Evolutionary conservation across 768 basidiomycete species (phyloP), one percentile per base, ranked within the genome.

Genomic region (Macrolepiota albuminosa): DNA sequence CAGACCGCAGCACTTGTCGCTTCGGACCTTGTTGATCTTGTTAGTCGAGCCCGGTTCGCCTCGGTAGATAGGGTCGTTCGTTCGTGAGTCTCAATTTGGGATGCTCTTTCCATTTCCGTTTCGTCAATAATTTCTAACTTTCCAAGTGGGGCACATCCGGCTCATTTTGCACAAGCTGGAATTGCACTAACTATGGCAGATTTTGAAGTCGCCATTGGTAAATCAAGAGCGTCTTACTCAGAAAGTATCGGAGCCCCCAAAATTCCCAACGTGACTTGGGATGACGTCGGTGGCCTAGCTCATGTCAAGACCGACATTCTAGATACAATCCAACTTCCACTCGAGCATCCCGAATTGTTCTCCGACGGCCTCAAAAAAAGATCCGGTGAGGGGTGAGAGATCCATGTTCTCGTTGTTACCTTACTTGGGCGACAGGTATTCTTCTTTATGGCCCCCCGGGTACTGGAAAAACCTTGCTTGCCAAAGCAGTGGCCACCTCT

Each of bases 191-290:
- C 75, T 21, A 78, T 79, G 0, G 76, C 77, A 45, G 93, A 98
- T 68, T 88, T 98, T 66, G 82, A 88, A 4, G 58, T 64, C 16
- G 93, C 93, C 0, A 77, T 98, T 21, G 78, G 79, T 13, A 82
- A 86, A 61, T 89, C 90, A 13, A 79, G 94, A 56, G 75, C 82
- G 10, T 82, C 89, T 0, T 95, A 95, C 71, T 89, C 92, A 8
- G 92, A 95, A 69, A 93, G 83, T 68, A 96, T 98, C 61, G 96
- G 95, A n/a, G 93, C 94, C 29, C 97, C 97, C 0, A 95, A 90
- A 65, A 99, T 99, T 39, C 97, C 97, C 1, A 89, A 81, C 63
- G 95, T 99, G 0, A 83, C 89, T 0, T 99, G 97, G 97, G 94
- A 98, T 71, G 97, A 99, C 70, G 89, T 99, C 13, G 97, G 97